Conservation (phyloP, 2,329 filamentous ascomycete genomes). For the Fusarium irregulare region DNA sequence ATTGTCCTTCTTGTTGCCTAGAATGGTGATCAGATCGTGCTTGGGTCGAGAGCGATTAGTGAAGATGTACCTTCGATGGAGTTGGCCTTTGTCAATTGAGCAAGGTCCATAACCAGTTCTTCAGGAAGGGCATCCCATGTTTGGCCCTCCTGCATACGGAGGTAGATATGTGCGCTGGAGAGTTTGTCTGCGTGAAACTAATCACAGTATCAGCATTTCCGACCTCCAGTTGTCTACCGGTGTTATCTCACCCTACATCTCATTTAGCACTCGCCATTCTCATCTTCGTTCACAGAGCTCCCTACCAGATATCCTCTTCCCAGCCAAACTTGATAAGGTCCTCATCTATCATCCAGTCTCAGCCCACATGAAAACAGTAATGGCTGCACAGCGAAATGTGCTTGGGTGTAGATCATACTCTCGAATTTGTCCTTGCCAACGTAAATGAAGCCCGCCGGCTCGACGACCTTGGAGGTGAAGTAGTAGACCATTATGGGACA, state of each 20-base stretch:
- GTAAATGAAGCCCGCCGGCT: conserved; percentile 88
- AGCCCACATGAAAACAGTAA: conserved; percentile 18
- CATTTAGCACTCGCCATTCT: conserved; percentile 17
- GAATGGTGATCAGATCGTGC: neutral
- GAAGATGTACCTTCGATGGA: conserved; percentile 83
- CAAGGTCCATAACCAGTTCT: conserved; percentile 84
- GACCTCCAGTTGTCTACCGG: neutral
- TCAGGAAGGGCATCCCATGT: conserved; percentile 85
- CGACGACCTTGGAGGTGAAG: conserved; percentile 86
- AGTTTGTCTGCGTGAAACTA: conserved; percentile 98
- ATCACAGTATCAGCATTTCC: neutral
- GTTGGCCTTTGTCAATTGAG: conserved; percentile 98
- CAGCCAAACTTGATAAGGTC: conserved; percentile 94
- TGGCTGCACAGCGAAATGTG: conserved; percentile 5
- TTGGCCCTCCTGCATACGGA: conserved; percentile 82
- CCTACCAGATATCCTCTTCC: conserved; percentile 93
- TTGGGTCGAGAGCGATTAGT: neutral
- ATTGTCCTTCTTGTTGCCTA: conserved; percentile 98
- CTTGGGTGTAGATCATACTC: conserved; percentile 70
- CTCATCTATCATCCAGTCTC: conserved; percentile 74
- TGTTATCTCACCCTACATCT: conserved; percentile 36
- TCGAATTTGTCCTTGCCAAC: conserved; percentile 99
- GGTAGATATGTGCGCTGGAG: conserved; percentile 95
- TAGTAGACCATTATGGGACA: conserved; percentile 84
- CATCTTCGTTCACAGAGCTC: conserved; percentile 28